Conservation (phyloP, 306 rosid species). For the Mucuna pruriens region DNA sequence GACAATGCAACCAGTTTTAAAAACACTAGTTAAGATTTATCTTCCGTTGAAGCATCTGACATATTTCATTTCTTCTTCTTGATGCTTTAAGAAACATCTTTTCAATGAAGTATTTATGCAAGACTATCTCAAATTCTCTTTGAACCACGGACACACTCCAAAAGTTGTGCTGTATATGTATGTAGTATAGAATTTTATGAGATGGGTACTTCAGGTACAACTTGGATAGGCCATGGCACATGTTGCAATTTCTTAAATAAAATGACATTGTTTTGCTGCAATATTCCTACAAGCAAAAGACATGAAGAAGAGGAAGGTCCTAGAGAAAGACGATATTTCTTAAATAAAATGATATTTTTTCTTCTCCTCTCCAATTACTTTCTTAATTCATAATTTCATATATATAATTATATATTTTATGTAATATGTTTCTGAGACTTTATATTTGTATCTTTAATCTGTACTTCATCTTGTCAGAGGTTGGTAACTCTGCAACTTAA, state of each 20-base stretch:
- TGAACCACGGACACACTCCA: neutral
- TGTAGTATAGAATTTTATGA: too few species aligned
- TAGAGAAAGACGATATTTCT: too few species aligned
- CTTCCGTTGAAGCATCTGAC: too few species aligned
- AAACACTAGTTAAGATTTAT: too few species aligned
- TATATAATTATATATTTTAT: neutral
- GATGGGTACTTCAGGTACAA: neutral
- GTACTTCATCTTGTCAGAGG: neutral
- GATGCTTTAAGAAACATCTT: too few species aligned
- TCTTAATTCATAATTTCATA: neutral
- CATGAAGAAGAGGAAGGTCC: too few species aligned
- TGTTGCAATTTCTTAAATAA: neutral
- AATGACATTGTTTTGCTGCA: too few species aligned
- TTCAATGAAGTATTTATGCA: conserved; percentile 1
- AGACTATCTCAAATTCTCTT: neutral
- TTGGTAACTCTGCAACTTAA: neutral
- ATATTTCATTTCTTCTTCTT: too few species aligned
- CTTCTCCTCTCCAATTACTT: neutral
- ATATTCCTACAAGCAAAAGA: too few species aligned
- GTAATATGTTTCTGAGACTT: neutral
- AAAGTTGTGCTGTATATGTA: neutral
- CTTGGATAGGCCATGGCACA: neutral
- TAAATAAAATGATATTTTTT: neutral
- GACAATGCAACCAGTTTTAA: neutral
- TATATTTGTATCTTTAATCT: neutral